These are phyloP conservation scores for Tranzscheliella williamsii DNA, from an alignment of 1,284 basidiomycete species.

Conservation along the genomic window DNA sequence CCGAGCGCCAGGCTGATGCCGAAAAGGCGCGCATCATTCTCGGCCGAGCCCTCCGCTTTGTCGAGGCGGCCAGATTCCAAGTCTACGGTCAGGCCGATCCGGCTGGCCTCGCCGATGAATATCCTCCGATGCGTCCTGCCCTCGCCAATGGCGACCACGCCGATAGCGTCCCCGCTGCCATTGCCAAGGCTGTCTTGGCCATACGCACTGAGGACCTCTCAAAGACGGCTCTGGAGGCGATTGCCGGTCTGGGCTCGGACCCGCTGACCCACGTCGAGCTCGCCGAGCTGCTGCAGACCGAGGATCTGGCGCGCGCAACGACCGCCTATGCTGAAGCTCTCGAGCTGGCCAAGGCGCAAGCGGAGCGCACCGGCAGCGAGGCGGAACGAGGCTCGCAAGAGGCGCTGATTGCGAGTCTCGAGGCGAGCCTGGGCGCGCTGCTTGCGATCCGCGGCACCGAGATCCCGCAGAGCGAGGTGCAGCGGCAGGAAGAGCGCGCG, in stretches of 20 bases:
- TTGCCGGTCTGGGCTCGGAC: slow-evolving; percentile 42
- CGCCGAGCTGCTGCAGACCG: slow-evolving; percentile 46
- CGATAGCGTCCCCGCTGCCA: slow-evolving; percentile 18
- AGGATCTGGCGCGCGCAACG: slow-evolving; percentile 40
- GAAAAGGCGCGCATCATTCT: slow-evolving; percentile 48
- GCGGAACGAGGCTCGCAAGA: slow-evolving; percentile 20
- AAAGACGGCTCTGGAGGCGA: slow-evolving; percentile 35
- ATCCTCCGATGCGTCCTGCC: slow-evolving; percentile 9
- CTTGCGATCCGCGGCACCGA: slow-evolving; percentile 40
- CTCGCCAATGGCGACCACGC: slow-evolving; percentile 15
- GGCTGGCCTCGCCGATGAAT: slow-evolving; percentile 18
- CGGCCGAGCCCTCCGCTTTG: slow-evolving; percentile 48
- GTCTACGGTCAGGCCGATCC: slow-evolving; percentile 22
- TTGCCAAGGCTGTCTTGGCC: slow-evolving; percentile 32
- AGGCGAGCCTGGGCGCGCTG: slow-evolving; percentile 46
- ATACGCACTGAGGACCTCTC: slow-evolving; percentile 40
- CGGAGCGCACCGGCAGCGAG: slow-evolving; percentile 1
- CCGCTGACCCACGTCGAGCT: slow-evolving; percentile 47
- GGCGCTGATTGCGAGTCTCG: slow-evolving; percentile 29
- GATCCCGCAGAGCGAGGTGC: slow-evolving; percentile 21
- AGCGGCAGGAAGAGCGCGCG: slow-evolving; percentile 17
- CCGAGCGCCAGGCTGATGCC: slow-evolving; percentile 36
- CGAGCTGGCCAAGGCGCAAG: slow-evolving; percentile 16
- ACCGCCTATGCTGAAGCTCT: slow-evolving; percentile 35
- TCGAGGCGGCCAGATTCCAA: slow-evolving; percentile 43